Conservation (phyloP, 1,284 basidiomycete species). For the Cerrena zonata region DNA sequence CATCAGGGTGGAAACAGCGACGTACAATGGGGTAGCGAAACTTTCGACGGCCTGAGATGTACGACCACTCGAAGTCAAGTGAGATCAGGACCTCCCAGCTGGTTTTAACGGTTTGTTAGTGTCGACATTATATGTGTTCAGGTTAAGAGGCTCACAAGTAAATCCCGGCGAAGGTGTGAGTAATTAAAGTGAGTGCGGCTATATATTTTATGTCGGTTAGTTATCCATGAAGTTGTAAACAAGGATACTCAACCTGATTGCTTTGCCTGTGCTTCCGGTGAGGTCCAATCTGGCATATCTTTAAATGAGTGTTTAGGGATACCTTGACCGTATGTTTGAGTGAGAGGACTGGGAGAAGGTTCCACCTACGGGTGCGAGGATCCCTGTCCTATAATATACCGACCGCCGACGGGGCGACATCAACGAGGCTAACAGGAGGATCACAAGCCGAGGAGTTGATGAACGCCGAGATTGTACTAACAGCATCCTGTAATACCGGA, state of each 20-base stretch:
- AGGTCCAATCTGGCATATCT: slow-evolving; percentile 4
- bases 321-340: no score
- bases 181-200: not conserved
- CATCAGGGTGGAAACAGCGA: not conserved
- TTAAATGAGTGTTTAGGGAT: no score
- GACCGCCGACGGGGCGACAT: no score
- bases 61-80: not conserved
- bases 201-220: no score
- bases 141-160: not conserved
- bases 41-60: not conserved
- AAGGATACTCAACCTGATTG: not conserved
- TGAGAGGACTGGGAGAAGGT: no score
- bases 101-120: not conserved
- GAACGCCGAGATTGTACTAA: no score
- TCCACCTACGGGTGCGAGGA: no score
- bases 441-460: no score
- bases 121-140: not conserved
- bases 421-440: no score
- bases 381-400: no score
- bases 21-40: slow-evolving; percentile 2
- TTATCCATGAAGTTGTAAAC: no score
- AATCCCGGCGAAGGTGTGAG: slow-evolving; percentile 1
- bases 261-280: not conserved
- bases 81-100: slow-evolving; percentile 5
- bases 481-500: no score